These are phyloP conservation scores for Pseudohalonectria lignicola DNA, from an alignment of 2,329 filamentous ascomycete species.

Conservation along the genomic window DNA sequence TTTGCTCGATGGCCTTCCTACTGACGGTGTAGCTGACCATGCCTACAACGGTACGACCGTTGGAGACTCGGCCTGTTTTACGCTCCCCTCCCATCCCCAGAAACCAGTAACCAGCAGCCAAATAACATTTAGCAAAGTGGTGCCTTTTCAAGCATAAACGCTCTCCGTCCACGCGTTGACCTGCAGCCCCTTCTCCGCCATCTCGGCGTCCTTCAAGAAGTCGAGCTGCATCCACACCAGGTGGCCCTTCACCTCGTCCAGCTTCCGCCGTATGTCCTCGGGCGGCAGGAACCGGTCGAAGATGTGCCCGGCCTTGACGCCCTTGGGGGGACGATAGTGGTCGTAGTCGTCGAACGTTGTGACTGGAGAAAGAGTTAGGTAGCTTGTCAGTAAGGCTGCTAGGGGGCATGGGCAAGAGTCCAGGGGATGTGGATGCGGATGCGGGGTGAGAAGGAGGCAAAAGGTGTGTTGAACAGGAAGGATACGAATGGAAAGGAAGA, in stretches of 20 bases:
- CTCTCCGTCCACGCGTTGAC: slow-evolving; percentile 83
- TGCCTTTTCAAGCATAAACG: slow-evolving; percentile 69
- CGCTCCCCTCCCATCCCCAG: too few species aligned
- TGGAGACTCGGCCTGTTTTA: too few species aligned
- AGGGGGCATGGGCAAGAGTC: too few species aligned
- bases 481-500: background rate
- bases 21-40: too few species aligned
- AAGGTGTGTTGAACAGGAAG: background rate
- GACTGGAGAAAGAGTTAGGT: slow-evolving; percentile 36
- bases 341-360: slow-evolving; percentile 88
- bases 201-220: slow-evolving; percentile 71
- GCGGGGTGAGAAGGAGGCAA: background rate
- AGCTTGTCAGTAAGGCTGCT: background rate
- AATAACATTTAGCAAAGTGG: too few species aligned
- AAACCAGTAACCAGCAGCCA: too few species aligned
- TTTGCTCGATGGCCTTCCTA: too few species aligned
- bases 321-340: slow-evolving; percentile 57
- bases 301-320: slow-evolving; percentile 74
- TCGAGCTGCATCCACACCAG: slow-evolving; percentile 92
- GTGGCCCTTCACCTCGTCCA: slow-evolving; percentile 76
- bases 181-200: slow-evolving; percentile 82
- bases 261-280: slow-evolving; percentile 60
- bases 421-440: background rate
- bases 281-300: slow-evolving; percentile 69
- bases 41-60: too few species aligned